phyloP scores from a whole-genome alignment of 176 grass and related monocot genomes.

The Coix lacrymajobi region DNA sequence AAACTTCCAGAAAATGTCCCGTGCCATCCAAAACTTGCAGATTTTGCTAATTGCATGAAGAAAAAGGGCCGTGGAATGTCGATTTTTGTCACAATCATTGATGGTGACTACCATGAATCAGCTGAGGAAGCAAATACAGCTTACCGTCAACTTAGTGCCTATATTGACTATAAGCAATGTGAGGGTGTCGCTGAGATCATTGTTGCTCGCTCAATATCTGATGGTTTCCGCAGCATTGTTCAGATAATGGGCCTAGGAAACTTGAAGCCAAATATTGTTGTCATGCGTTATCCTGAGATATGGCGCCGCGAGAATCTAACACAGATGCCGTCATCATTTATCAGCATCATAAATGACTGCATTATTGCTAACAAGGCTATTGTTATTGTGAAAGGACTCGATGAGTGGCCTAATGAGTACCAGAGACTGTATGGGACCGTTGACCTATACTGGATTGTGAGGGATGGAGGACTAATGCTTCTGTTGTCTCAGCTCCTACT shows the following conservation, averaged over 20 bases:
- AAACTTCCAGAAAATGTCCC: conserved; percentile 86
- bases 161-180: conserved; percentile 83
- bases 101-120: conserved; percentile 67
- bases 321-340: conserved; percentile 78
- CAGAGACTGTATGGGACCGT: conserved; percentile 79
- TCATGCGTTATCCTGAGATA: conserved; percentile 94
- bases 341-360: conserved; percentile 90
- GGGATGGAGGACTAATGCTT: conserved; percentile 91
- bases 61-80: conserved; percentile 86
- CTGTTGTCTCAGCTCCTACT: conserved; percentile 85
- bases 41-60: conserved; percentile 95
- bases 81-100: conserved; percentile 74
- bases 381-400: conserved; percentile 86
- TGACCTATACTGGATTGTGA: conserved; percentile 94
- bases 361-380: conserved; percentile 95
- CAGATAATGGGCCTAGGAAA: conserved; percentile 96
- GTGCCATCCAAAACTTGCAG: conserved; percentile 94
- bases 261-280: conserved; percentile 92
- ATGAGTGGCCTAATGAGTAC: conserved; percentile 95
- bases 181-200: conserved; percentile 92
- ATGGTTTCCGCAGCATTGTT: conserved; percentile 74
- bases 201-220: conserved; percentile 70
- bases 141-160: conserved; percentile 55
- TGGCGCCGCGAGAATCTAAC: conserved; percentile 85
- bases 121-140: conserved; percentile 64